Evolutionary conservation across 768 basidiomycete species (phyloP).

Genomic region (Omphalotus guepiniiformis): DNA sequence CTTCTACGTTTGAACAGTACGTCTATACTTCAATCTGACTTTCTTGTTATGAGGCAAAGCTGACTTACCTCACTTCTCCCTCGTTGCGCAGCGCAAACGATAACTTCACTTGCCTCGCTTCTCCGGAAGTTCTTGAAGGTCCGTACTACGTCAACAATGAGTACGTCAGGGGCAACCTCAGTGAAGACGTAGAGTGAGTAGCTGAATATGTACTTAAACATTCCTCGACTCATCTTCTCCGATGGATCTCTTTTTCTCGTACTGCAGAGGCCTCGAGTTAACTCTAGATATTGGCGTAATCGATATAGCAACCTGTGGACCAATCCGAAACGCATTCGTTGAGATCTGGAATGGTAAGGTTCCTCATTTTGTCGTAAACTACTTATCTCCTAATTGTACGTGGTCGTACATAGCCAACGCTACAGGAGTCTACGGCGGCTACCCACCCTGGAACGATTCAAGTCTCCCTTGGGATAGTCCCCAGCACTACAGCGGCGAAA

Average conservation of each 20-base stretch:
- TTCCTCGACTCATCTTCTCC: not conserved
- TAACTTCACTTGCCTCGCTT: constrained; percentile 10
- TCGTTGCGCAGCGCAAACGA: too few relatives aligned
- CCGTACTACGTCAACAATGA: constrained; percentile 27
- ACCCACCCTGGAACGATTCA: constrained; percentile 5
- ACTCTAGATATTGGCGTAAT: constrained; percentile 34
- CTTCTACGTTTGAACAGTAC: too few relatives aligned
- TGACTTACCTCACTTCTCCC: too few relatives aligned
- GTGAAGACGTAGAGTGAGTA: constrained; percentile 22
- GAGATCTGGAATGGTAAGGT: constrained; percentile 29
- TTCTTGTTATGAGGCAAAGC: too few relatives aligned
- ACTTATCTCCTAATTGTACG: not conserved
- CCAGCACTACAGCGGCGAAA: too few relatives aligned
- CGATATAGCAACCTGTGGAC: constrained; percentile 32
- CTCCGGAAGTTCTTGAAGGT: constrained; percentile 19
- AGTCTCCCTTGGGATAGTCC: too few relatives aligned
- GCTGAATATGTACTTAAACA: too few relatives aligned
- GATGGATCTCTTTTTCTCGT: not conserved
- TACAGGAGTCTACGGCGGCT: constrained; percentile 24
- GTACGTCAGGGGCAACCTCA: constrained; percentile 21
- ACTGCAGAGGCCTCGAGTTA: constrained; percentile 26
- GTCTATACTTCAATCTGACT: too few relatives aligned
- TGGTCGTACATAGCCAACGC: constrained; percentile 19
- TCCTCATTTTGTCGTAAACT: too few relatives aligned
- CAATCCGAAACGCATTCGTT: constrained; percentile 29